Evolutionary conservation across 108 stramenopile species (phyloP), one percentile per base, ranked within the genome.

Genomic region (Nitzschia sp.): DNA sequence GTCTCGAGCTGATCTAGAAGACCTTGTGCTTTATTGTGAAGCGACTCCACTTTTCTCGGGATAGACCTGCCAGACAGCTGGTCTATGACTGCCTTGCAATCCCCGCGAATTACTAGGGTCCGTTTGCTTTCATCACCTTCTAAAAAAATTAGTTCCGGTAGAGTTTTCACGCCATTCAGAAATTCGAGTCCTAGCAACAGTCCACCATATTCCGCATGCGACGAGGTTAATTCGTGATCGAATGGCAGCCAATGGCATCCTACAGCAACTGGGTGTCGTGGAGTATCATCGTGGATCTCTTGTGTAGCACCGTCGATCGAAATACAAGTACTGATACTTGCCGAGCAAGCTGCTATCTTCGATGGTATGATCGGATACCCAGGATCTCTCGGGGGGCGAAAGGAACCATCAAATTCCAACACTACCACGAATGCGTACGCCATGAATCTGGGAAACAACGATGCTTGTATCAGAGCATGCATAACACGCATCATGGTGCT

Each of bases 61-160:
- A 53, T 54, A 9, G 88, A 74, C 11, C 52, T 71, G 8, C 76
- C 83, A 19, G 72, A 71, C 30, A 89, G 56, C 57, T 88, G 87
- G 62, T 87, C 82, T 0, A 87, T 86, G 16, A 92, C 85, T 30
- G 82, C 71, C 63, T 89, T 88, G 61, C 91, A 89, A 69, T 92
- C 91, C 2, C 91, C 91, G 32, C 74, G 63, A 30, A 91, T 70
- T 0, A 91, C 9, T n/a, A 50, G 19, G 21, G 32, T 21, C 17
- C 34, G 17, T 47, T 34, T 58, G 3, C n/a, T 30, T 15, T 44
- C 25, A 38, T 31, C 26, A 53, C 34, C 17, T 28, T 30, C 38
- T 41, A 6, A 6, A 41, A 13, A 13, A 41, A 41, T 13, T 41
- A 41, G 38, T 9, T 41, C 38, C 6, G 6, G 9, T 6, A 41